Base-by-base conservation (phyloP, 176 grass and related monocot genomes). In the Pontederia crassipes region DNA sequence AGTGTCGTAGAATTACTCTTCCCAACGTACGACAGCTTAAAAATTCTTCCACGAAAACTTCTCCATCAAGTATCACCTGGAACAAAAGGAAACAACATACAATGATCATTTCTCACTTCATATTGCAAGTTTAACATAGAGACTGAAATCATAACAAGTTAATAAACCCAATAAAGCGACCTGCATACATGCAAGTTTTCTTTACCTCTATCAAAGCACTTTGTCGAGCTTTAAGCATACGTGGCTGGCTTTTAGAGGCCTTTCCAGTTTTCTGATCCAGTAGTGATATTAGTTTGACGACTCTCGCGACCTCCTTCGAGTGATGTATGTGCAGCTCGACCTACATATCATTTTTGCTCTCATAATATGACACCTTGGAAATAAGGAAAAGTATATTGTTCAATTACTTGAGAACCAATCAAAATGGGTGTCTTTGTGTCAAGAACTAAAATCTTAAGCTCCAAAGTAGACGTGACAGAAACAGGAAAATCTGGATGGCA, bases 291-390 rank as follows among this genome's bases (percentile, higher is more conserved):
- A 90, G 79, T 73, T 71, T 90, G 7, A 73, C 73, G 54, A 96
- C 14, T 16, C 58, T 61, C 4, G 92, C 92, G 4, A 83, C 81
- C 55, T 72, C 69, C 75, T 87, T 90, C 11, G 83, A 69, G 10
- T 90, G 92, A 52, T 85, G 92, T 12, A 76, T 47, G 72, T 96
- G 78, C 13, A 96, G 53, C 78, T 96, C 92, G 51, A 95, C 77
- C 90, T 95, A 71, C n/a, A 47, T 74, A 48, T 69, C 57, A 67
- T 40, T 7, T 27, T 40, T 64, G 0, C 17, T 45, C 61, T 28
- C 20, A 65, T 0, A 67, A 70, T 14, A 69, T 57, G 50, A 9
- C 24, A 16, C 15, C 1, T 29, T 12, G 45, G 17, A n/a, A 52
- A 32, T 13, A 17, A 45, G 15, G 35, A 8, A 61, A 11, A 29